Percentiles rank a stretch among this genome's conserved stretches.
Conservation (phyloP, 306 rosid species). For the Heteromeles arbutifolia region DNA sequence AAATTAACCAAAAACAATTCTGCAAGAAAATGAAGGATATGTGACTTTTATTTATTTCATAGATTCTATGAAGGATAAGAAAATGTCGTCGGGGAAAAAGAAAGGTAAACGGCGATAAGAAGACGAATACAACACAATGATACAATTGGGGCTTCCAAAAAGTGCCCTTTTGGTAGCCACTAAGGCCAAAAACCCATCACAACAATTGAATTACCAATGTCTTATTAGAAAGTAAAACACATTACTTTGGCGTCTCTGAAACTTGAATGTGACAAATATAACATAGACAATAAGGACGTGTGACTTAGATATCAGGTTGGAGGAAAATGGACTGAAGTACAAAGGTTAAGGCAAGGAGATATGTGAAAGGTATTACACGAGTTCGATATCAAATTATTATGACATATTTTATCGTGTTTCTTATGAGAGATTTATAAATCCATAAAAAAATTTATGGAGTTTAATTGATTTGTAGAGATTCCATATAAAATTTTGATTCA, state of each 20-base stretch:
- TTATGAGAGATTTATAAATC: too few species aligned
- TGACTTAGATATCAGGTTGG: neutral
- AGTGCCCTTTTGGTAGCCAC: neutral
- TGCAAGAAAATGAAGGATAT: neutral
- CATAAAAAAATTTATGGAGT: too few species aligned
- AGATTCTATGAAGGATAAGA: neutral
- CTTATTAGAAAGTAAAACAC: neutral
- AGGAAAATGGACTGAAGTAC: neutral
- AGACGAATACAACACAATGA: neutral
- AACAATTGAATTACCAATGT: neutral
- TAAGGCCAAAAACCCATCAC: neutral
- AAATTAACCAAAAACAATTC: too few species aligned
- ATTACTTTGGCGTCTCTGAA: neutral
- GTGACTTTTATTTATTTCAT: neutral
- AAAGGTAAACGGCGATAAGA: neutral
- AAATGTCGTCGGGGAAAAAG: neutral
- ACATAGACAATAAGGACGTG: neutral
- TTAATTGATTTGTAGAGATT: too few species aligned
- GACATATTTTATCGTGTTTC: too few species aligned
- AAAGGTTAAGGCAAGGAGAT: too few species aligned
- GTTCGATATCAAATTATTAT: too few species aligned
- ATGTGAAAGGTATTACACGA: too few species aligned
- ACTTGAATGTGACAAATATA: neutral
- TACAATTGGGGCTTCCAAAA: neutral
- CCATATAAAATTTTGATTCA: too few species aligned